Conservation (phyloP, 2,329 filamentous ascomycete species). For the Botrytis hyacinthi region DNA sequence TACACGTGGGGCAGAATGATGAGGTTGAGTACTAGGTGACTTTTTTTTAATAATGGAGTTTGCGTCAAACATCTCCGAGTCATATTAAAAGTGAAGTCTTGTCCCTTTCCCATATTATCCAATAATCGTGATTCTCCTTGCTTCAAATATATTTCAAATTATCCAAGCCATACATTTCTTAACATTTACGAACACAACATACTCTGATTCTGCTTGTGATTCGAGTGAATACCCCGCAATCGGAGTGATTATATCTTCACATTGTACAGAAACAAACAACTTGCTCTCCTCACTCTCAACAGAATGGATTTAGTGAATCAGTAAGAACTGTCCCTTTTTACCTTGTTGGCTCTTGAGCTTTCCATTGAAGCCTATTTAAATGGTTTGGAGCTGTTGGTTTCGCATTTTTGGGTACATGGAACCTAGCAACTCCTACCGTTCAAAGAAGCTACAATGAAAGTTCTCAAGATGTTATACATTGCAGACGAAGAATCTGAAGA, state of each 20-base stretch:
- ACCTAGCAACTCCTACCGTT: neutral
- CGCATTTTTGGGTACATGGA: neutral
- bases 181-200: neutral
- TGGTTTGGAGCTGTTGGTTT: neutral
- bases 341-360: constrained; percentile 24
- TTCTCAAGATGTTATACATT: neutral
- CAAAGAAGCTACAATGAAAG: constrained; percentile 4
- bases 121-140: neutral
- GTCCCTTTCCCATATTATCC: neutral
- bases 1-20: constrained; percentile 17
- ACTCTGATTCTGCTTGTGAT: constrained; percentile 4
- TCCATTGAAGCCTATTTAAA: constrained; percentile 4
- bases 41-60: constrained; percentile 1
- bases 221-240: constrained; percentile 20
- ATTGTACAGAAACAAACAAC: neutral
- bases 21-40: neutral
- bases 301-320: constrained; percentile 63
- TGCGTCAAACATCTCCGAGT: constrained; percentile 9
- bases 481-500: constrained; percentile 46
- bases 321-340: constrained; percentile 41
- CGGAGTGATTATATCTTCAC: constrained; percentile 13
- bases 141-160: neutral
- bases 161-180: constrained; percentile 5
- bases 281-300: neutral
- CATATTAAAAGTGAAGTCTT: constrained; percentile 11